These are phyloP conservation scores for Sarcomyxa edulis DNA, from an alignment of 768 basidiomycete genomes.

Conservation along the genomic window DNA sequence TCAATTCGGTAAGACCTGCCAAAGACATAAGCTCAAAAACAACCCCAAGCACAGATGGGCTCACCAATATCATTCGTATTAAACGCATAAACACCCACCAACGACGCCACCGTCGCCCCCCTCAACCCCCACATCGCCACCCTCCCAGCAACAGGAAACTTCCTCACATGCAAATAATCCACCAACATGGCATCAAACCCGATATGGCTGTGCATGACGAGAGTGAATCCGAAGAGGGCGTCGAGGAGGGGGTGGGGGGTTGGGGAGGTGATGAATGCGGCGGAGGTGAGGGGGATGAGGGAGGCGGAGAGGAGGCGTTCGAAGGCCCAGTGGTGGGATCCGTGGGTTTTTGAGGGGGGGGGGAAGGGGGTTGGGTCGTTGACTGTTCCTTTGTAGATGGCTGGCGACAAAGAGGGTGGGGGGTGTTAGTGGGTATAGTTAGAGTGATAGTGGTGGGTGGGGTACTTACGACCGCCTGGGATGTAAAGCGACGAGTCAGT, in stretches of 20 bases:
- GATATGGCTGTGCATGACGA: conserved; percentile 95
- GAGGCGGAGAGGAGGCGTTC: conserved; percentile 87
- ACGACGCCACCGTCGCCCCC: conserved; percentile 68
- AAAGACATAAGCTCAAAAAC: conserved; percentile 1
- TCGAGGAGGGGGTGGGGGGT: conserved; percentile 82
- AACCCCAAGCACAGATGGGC: conserved; percentile 21
- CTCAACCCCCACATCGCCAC: conserved; percentile 73
- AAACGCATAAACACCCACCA: conserved; percentile 94
- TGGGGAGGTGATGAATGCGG: conserved; percentile 77
- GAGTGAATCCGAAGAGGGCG: conserved; percentile 78
- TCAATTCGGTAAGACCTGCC: conserved; percentile 82
- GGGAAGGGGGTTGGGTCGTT: conserved; percentile 96
- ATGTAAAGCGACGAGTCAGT: conserved; percentile 41
- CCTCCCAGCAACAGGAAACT: conserved; percentile 81
- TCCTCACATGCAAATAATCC: conserved; percentile 92
- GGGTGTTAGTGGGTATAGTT: not conserved
- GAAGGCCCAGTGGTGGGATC: conserved; percentile 91
- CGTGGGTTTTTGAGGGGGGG: conserved; percentile 70
- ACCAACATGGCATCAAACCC: conserved; percentile 77
- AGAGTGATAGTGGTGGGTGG: not conserved
- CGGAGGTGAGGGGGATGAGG: conserved; percentile 83
- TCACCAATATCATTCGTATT: conserved; percentile 97
- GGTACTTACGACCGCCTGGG: conserved; percentile 64
- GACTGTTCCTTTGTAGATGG: conserved; percentile 85
- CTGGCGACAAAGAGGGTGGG: conserved; percentile 27